A percentile compares a stretch with the other conserved stretches of the same genome.
These are phyloP conservation scores for Calocybe cyanea DNA, from an alignment of 768 basidiomycete genomes.

Conservation along the genomic window DNA sequence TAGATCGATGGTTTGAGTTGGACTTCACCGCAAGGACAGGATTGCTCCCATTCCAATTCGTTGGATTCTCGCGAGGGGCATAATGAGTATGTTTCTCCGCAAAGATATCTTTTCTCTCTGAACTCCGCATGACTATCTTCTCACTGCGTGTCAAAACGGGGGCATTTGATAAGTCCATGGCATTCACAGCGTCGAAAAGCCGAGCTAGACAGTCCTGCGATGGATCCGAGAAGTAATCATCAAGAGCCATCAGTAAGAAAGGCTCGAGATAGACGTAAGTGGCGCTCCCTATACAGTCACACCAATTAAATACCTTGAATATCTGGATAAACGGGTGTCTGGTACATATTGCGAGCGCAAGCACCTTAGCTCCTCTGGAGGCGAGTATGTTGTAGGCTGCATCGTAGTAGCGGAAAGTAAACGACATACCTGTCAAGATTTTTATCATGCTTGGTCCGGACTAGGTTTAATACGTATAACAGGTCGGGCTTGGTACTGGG, in stretches of 20 bases:
- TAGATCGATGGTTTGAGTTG: constrained; percentile 39
- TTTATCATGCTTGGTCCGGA: constrained; percentile 89
- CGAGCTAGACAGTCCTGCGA: constrained; percentile 88
- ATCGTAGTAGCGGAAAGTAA: constrained; percentile 14
- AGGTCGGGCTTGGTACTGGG: constrained; percentile 44
- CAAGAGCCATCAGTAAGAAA: constrained; percentile 87
- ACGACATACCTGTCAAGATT: constrained; percentile 60
- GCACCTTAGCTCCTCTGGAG: constrained; percentile 84
- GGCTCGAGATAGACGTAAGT: constrained; percentile 48
- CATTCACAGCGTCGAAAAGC: constrained; percentile 90
- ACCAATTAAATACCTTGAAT: constrained; percentile 63
- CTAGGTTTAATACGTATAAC: constrained; percentile 86
- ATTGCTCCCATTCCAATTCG: constrained; percentile 23
- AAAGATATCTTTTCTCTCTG: constrained; percentile 91
- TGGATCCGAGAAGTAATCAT: constrained; percentile 89
- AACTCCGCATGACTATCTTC: constrained; percentile 84
- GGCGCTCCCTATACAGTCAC: not conserved
- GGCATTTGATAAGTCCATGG: constrained; percentile 79
- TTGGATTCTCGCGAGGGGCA: constrained; percentile 21
- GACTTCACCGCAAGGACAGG: constrained; percentile 22
- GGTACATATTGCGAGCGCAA: constrained; percentile 92
- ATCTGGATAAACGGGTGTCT: constrained; percentile 93
- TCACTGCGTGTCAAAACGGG: constrained; percentile 79
- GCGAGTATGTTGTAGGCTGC: constrained; percentile 1
- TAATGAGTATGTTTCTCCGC: constrained; percentile 69